phyloP scores from a whole-genome alignment of 306 rosid species.

The Vicia faba region DNA sequence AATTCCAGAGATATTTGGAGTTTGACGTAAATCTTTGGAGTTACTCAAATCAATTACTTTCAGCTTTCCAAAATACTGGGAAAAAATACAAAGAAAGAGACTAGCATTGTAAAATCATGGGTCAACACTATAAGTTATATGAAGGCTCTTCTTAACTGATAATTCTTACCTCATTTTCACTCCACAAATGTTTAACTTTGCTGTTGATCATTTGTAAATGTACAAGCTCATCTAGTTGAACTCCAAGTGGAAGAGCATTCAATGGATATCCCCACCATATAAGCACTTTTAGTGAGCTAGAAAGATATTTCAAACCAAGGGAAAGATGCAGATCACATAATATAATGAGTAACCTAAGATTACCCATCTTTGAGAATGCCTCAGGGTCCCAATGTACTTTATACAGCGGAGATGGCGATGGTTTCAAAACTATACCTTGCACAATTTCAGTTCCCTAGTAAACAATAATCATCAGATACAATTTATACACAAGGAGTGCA shows the following conservation, averaged over 20 bases:
- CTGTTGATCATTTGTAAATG: slow-evolving; percentile 31
- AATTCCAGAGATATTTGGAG: slow-evolving; percentile 7
- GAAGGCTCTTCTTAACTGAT: background rate
- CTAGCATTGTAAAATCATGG: background rate
- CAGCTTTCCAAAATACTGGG: slow-evolving; percentile 24
- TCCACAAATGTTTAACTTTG: slow-evolving; percentile 3
- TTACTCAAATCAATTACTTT: slow-evolving; percentile 34
- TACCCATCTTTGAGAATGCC: slow-evolving; percentile 30
- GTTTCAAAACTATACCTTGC: slow-evolving; percentile 24
- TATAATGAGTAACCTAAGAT: slow-evolving; percentile 33
- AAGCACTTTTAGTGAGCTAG: slow-evolving; percentile 24
- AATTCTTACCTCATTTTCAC: slow-evolving; percentile 16
- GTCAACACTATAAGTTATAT: background rate
- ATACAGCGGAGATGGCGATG: background rate
- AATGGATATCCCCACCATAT: slow-evolving; percentile 25
- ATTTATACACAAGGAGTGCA: background rate
- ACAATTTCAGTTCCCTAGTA: slow-evolving; percentile 29
- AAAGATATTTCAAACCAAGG: slow-evolving; percentile 20
- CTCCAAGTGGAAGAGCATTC: slow-evolving; percentile 4
- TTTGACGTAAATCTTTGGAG: slow-evolving; percentile 16
- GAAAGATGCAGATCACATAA: slow-evolving; percentile 11
- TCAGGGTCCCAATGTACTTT: slow-evolving; percentile 10
- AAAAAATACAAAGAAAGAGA: background rate
- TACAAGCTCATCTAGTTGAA: slow-evolving; percentile 33
- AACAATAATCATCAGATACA: background rate